Base-by-base conservation (phyloP, 2,329 filamentous ascomycete species). In the Pseudogymnoascus sp. region DNA sequence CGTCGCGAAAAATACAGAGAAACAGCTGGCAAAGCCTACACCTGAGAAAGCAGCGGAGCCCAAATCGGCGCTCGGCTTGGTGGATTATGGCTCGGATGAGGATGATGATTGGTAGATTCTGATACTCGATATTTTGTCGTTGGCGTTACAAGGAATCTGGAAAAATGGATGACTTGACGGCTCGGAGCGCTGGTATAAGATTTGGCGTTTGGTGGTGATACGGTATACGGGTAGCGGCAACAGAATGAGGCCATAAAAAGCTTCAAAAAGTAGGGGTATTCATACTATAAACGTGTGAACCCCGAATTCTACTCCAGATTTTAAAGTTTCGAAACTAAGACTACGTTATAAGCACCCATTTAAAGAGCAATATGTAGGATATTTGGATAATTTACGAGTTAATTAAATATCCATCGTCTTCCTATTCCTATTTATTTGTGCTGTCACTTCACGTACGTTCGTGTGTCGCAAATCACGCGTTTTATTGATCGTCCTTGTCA, bases 51-150 rank as follows among this genome's bases (percentile, higher is more conserved):
- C 25, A 34, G 44, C 18, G 25, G 28, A 18, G 23, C 16, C 60
- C 14, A 62, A 44, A 44, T 31, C 60, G 36, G 34, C 40, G 21
- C 61, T 78, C 53, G 78, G 77, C 0, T 70, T 86, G 40, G 83
- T 85, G 11, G 78, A 77, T 64, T 87, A 86, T 66, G 83, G 79
- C 4, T 86, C 83, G 1, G 83, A 84, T 53, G 77, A 78, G 16
- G 80, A 81, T 46, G 79, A 82, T 21, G 73, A 71, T 18, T 60
- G 59, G 59, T 60, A 28, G n/a, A 38, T 1, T 11, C 12, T 34
- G 34, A 37, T 14, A 37, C 25, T 53, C 23, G 23, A 28, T 16
- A 28, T 10, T 28, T 46, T 28, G 44, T 16, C n/a, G 46, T 53
- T 16, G 46, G 46, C 46, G 46, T 53, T 53, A 5, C 25, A 34